Conservation (phyloP, 2,329 filamentous ascomycete genomes). For the Basipetospora chlamydospora region DNA sequence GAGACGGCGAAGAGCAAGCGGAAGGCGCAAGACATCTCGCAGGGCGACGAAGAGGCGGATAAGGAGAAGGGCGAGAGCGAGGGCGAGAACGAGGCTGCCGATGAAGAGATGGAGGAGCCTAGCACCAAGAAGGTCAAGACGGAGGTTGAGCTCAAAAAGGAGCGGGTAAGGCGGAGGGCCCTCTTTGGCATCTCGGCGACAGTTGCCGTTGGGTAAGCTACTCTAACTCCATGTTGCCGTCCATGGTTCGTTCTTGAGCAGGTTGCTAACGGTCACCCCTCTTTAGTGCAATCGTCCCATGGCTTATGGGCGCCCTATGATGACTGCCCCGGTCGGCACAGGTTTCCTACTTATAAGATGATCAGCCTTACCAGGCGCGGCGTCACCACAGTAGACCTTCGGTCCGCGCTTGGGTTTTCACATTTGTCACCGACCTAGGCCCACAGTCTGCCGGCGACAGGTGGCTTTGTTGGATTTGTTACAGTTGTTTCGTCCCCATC, state of each 20-base stretch:
- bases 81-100: conserved; percentile 21
- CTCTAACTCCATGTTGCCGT: conserved; percentile 2
- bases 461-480: no score
- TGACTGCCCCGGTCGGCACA: no score
- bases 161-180: conserved; percentile 74
- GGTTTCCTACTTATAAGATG: no score
- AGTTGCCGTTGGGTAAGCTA: conserved; percentile 75
- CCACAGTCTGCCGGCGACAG: no score
- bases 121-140: conserved; percentile 66
- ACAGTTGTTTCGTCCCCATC: no score
- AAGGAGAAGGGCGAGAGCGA: conserved; percentile 15
- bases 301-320: conserved; percentile 36
- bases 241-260: conserved; percentile 2
- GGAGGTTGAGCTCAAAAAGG: conserved; percentile 68
- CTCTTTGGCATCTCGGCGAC: conserved; percentile 76
- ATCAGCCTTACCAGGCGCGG: no score
- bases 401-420: no score
- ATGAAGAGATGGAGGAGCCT: conserved; percentile 26
- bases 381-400: no score
- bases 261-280: conserved; percentile 9
- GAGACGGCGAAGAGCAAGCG: conserved; percentile 48
- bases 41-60: conserved; percentile 41
- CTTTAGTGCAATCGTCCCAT: conserved; percentile 31
- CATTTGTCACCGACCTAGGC: no score
- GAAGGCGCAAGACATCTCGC: conserved; percentile 57